Evolutionary conservation across 2,329 filamentous ascomycete genomes (phyloP), one percentile per base, ranked within the genome.

Genomic region (Hirsutella thompsonii): DNA sequence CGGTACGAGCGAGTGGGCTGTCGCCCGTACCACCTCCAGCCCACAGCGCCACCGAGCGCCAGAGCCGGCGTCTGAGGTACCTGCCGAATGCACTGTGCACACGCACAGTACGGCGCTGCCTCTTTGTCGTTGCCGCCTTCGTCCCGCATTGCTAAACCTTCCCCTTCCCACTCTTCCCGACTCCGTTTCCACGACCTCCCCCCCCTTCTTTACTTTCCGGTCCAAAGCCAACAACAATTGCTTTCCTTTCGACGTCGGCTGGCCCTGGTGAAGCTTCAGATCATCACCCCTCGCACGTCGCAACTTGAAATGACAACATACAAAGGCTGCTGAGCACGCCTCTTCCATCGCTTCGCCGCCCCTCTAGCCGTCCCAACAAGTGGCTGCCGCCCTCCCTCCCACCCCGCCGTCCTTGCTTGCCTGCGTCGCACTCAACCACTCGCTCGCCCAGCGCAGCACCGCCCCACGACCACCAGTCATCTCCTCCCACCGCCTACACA

Each of bases 281-380:
- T 40, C 45, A 42, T 39, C 41, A 44, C 46, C n/a, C n/a, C 47
- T 40, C 41, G 30, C 44, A 43, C 46, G 43, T 46, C 41, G 43
- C 41, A 43, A 52, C 50, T 47, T 54, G 48, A 48, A 43, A 56
- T 56, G 54, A 50, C 51, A 43, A 47, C 48, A 47, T 53, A 47
- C 48, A 47, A 52, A 49, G 48, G 46, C 44, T 42, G 49, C 48
- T 47, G 46, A 52, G 48, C 49, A 49, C 53, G 47, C 45, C 48
- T 40, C 36, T 46, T 42, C 41, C 37, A 45, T 49, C 44, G 33
- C 48, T 42, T 45, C 37, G 47, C 45, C 49, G 44, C 52, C 47
- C 39, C 45, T 47, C 40, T 20, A 32, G 14, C 44, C 39, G 32
- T 14, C 28, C 28, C 37, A 43, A 43, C 44, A 42, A 42, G 28